phyloP scores from a whole-genome alignment of 305 asterid genomes.

The Fraxinus angustifolia region DNA sequence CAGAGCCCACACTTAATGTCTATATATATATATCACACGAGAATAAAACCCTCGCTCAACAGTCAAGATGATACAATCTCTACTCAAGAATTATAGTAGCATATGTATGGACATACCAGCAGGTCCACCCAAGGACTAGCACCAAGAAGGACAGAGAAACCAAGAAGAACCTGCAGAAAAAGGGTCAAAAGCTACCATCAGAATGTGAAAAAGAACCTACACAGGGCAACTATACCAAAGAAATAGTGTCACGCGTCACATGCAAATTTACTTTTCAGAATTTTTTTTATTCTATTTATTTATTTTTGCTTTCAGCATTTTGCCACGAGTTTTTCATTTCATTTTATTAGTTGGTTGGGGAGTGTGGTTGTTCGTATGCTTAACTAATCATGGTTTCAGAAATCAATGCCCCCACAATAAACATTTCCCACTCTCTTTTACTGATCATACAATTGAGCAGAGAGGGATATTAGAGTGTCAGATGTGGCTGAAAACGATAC shows the following conservation, averaged over 20 bases:
- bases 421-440: neutral
- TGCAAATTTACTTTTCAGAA: neutral
- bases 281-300: neutral
- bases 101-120: slow-evolving; percentile 32
- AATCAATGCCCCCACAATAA: neutral
- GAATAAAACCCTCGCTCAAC: neutral
- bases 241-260: neutral
- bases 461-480: slow-evolving; percentile 11
- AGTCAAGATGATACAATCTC: neutral
- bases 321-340: neutral
- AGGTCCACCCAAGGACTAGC: slow-evolving; percentile 63
- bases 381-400: neutral
- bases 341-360: neutral
- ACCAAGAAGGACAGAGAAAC: slow-evolving; percentile 55
- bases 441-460: neutral
- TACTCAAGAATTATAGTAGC: neutral
- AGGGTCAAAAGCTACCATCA: neutral
- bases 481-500: neutral
- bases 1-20: neutral
- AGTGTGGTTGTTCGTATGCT: neutral
- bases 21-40: neutral
- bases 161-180: slow-evolving; percentile 43
- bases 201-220: neutral
- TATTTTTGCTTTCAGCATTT: neutral
- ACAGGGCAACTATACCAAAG: neutral